Conservation (phyloP, 2,329 filamentous ascomycete genomes). For the Dactylellina sp. region DNA sequence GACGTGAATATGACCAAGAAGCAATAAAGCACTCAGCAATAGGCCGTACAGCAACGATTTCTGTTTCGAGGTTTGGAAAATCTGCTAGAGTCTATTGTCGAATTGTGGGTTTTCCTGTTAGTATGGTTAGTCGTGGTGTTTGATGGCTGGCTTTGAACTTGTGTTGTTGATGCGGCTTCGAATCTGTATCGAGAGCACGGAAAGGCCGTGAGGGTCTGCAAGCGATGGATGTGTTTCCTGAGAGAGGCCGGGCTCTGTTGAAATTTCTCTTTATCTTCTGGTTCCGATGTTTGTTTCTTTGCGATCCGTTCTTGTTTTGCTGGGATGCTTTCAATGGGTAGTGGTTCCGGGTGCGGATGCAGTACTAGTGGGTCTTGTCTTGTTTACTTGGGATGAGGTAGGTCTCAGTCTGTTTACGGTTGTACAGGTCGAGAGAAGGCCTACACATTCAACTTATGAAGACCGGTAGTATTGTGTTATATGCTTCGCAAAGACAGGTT, state of each 20-base stretch:
- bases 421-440: conserved; percentile 3
- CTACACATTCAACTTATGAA: too few relatives aligned
- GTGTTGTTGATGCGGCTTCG: conserved; percentile 50
- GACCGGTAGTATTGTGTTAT: conserved; percentile 9
- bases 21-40: conserved; percentile 53
- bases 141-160: conserved; percentile 1
- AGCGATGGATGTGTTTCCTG: conserved; percentile 16
- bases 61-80: conserved; percentile 19
- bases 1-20: conserved; percentile 49
- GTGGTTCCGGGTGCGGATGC: not conserved
- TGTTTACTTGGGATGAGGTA: too few relatives aligned
- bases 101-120: conserved; percentile 22
- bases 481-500: conserved; percentile 20
- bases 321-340: not conserved
- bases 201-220: conserved; percentile 30
- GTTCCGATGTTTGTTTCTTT: conserved; percentile 17
- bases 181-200: conserved; percentile 18
- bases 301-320: conserved; percentile 1
- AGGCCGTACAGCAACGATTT: conserved; percentile 49
- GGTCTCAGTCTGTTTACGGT: too few relatives aligned
- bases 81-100: conserved; percentile 23
- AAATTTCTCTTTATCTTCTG: conserved; percentile 7
- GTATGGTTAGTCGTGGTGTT: conserved; percentile 40
- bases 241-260: conserved; percentile 26
- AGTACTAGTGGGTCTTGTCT: not conserved